These are phyloP conservation scores for Nepenthes gracilis DNA, from an alignment of 148 eudicot genomes.

Conservation along the genomic window DNA sequence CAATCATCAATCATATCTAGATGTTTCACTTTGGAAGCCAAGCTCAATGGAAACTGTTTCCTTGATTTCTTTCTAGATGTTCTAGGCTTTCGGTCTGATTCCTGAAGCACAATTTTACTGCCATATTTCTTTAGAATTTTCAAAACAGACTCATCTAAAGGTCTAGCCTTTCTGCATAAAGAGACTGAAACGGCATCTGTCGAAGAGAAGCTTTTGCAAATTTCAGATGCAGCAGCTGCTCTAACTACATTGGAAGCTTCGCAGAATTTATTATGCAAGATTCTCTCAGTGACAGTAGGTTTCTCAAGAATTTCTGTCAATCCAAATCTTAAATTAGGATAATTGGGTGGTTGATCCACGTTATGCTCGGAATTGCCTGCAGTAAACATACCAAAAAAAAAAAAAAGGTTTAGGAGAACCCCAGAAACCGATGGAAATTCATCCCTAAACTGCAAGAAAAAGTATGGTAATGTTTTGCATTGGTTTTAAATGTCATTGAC, in stretches of 20 bases:
- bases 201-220: slow-evolving; percentile 16
- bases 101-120: slow-evolving; percentile 57
- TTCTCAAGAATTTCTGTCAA: slow-evolving; percentile 57
- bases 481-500: too few relatives aligned
- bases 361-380: slow-evolving; percentile 29
- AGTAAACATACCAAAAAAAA: slow-evolving; percentile 6
- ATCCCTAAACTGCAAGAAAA: too few relatives aligned
- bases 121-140: slow-evolving; percentile 50
- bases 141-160: slow-evolving; percentile 33
- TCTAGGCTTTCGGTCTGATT: slow-evolving; percentile 69
- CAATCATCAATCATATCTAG: slow-evolving; percentile 35
- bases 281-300: slow-evolving; percentile 24
- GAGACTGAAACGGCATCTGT: slow-evolving; percentile 14
- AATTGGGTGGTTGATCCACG: slow-evolving; percentile 11
- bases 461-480: too few relatives aligned
- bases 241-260: slow-evolving; percentile 52
- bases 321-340: slow-evolving; percentile 40
- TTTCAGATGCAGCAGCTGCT: slow-evolving; percentile 29
- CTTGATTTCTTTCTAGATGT: slow-evolving; percentile 61
- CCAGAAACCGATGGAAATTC: background rate
- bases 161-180: slow-evolving; percentile 14
- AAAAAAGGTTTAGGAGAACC: background rate
- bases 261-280: slow-evolving; percentile 35
- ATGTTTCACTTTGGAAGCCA: slow-evolving; percentile 22
- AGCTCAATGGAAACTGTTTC: slow-evolving; percentile 28